These are phyloP conservation scores for Nakazawaea sp. DNA, from an alignment of 805 yeast species.

Conservation along the genomic window DNA sequence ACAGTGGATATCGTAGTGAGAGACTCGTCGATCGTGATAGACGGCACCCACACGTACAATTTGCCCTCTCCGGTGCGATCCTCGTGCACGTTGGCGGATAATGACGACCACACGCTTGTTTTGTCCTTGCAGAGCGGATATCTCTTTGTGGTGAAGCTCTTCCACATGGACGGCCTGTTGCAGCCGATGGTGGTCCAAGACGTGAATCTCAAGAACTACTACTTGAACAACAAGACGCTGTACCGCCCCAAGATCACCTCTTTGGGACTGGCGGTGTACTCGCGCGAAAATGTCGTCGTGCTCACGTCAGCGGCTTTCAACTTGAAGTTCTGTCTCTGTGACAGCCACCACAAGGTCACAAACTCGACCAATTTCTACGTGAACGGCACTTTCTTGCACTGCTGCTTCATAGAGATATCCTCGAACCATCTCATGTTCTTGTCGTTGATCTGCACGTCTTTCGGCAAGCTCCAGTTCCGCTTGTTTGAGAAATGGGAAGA, in stretches of 20 bases:
- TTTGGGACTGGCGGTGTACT: constrained; percentile 15
- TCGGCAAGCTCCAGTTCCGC: constrained; percentile 17
- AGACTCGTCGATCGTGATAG: constrained; percentile 3
- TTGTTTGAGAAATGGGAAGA: constrained; percentile 17
- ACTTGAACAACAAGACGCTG: constrained; percentile 3
- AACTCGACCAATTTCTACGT: constrained; percentile 17
- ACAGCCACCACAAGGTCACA: constrained; percentile 5
- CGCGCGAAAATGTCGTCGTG: constrained; percentile 15
- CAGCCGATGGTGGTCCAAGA: constrained; percentile 17
- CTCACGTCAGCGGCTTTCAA: constrained; percentile 18
- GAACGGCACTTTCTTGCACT: constrained; percentile 18
- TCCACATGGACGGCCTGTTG: constrained; percentile 11
- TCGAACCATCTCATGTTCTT: constrained; percentile 16
- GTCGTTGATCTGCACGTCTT: constrained; percentile 16
- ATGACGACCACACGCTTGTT: constrained; percentile 19
- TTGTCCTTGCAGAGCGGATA: constrained; percentile 17
- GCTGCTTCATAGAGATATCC: constrained; percentile 14
- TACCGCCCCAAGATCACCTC: constrained; percentile 11
- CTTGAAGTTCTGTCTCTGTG: constrained; percentile 5
- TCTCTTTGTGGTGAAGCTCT: constrained; percentile 17
- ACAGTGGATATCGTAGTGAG: constrained; percentile 6
- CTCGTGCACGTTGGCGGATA: constrained; percentile 5
- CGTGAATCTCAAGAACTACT: constrained; percentile 12
- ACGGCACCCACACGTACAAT: background rate
- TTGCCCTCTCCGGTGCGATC: constrained; percentile 6